Conservation (phyloP, 768 basidiomycete species). For the Melanogaster broomeanus region DNA sequence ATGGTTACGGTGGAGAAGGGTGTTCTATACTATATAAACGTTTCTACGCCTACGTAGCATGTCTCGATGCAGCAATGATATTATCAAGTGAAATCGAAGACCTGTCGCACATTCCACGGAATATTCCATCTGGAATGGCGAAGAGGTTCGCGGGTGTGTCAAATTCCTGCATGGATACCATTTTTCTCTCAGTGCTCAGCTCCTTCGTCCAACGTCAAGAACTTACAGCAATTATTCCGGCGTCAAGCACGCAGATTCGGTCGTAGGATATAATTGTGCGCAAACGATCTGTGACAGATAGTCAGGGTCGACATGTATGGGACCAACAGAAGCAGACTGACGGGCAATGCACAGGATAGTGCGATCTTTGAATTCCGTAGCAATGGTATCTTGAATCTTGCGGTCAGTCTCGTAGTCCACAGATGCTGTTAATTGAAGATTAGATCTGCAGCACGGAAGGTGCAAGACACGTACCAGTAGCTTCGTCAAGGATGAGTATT, state of each 20-base stretch:
- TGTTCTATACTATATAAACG: neutral
- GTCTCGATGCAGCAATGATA: conserved; percentile 43
- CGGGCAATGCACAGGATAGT: conserved; percentile 89
- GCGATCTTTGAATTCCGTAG: conserved; percentile 77
- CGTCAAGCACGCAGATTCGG: conserved; percentile 84
- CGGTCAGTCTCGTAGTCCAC: conserved; percentile 89
- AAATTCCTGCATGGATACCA: conserved; percentile 56
- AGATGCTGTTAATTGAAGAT: conserved; percentile 50
- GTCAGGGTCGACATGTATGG: neutral
- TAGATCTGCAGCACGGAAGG: neutral
- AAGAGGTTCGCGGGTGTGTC: conserved; percentile 76
- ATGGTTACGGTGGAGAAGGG: neutral
- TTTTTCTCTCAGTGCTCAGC: neutral
- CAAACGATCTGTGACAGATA: conserved; percentile 59
- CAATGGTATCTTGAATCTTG: conserved; percentile 90
- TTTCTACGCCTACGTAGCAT: neutral
- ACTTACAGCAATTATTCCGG: conserved; percentile 71
- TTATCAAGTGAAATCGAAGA: conserved; percentile 78
- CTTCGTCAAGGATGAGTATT: conserved; percentile 89
- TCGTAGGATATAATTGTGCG: conserved; percentile 89
- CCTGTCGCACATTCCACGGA: conserved; percentile 84
- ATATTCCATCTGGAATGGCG: conserved; percentile 59
- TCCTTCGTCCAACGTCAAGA: neutral
- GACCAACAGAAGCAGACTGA: conserved; percentile 38
- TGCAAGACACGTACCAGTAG: conserved; percentile 53